Evolutionary conservation across 768 basidiomycete genomes (phyloP).

Genomic region (Boletus sp.): DNA sequence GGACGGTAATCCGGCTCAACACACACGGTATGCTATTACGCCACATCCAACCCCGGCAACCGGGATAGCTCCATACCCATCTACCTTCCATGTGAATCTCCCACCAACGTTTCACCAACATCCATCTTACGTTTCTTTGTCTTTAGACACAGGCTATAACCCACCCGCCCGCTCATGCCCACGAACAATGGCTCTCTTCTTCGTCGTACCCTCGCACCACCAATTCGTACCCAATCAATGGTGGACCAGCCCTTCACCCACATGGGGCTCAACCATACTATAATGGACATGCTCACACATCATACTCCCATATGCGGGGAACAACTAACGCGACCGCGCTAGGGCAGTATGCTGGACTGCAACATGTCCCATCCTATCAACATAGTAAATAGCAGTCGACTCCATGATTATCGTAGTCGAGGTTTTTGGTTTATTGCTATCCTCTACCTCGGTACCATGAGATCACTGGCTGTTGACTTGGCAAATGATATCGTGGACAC

Average conservation of each 20-base stretch:
- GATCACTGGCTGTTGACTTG: background rate
- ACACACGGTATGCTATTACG: conserved; percentile 14
- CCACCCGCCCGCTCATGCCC: conserved; percentile 14
- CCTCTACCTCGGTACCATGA: background rate
- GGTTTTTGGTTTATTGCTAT: conserved; percentile 10
- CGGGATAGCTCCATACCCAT: conserved; percentile 22
- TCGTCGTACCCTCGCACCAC: conserved; percentile 25
- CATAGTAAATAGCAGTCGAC: conserved; percentile 23
- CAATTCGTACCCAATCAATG: conserved; percentile 18
- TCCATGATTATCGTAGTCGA: background rate
- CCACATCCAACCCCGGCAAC: conserved; percentile 14
- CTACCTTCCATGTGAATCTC: conserved; percentile 24
- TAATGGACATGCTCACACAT: conserved; percentile 20
- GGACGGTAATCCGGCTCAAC: conserved; percentile 18
- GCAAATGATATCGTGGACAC: conserved; percentile 12
- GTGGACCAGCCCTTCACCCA: conserved; percentile 11
- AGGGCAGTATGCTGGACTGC: conserved; percentile 26
- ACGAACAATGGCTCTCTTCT: conserved; percentile 25
- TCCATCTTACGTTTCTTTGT: background rate
- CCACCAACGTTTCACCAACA: background rate
- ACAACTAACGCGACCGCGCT: conserved; percentile 14
- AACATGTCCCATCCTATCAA: conserved; percentile 29
- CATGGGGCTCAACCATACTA: conserved; percentile 28
- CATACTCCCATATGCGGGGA: conserved; percentile 30
- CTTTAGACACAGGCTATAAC: conserved; percentile 11